Evolutionary conservation across 1,139 yeast species (phyloP).

Genomic region (Eremothecium cymbalariae): DNA sequence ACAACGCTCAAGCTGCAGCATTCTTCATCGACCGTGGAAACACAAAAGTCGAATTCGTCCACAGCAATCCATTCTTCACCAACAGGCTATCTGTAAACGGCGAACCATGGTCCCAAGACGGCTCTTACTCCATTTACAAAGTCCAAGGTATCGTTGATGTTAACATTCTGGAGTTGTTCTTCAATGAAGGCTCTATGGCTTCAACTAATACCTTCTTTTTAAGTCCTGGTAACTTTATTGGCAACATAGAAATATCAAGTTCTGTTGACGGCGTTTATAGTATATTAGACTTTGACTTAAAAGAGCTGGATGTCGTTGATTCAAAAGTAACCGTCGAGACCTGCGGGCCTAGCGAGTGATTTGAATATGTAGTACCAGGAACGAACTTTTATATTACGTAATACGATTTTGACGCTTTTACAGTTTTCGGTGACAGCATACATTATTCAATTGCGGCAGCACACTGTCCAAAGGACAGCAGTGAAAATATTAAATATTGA

Average conservation of each 20-base stretch:
- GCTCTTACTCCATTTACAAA: constrained; percentile 13
- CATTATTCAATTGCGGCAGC: too few relatives aligned
- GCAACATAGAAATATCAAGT: constrained; percentile 15
- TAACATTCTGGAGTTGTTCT: constrained; percentile 28
- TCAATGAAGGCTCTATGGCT: constrained; percentile 26
- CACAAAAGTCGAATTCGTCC: constrained; percentile 17
- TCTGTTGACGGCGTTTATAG: constrained; percentile 29
- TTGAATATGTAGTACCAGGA: too few relatives aligned
- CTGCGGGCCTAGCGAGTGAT: too few relatives aligned
- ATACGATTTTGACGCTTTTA: too few relatives aligned
- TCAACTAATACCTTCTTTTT: constrained; percentile 26
- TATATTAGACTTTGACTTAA: too few relatives aligned
- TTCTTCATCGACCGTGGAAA: constrained; percentile 23
- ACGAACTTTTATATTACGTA: too few relatives aligned
- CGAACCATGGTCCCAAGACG: constrained; percentile 2
- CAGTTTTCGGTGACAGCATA: too few relatives aligned
- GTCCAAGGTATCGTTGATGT: constrained; percentile 29
- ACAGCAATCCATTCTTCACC: constrained; percentile 18
- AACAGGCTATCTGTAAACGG: constrained; percentile 10
- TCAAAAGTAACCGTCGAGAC: too few relatives aligned
- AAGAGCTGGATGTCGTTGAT: too few relatives aligned
- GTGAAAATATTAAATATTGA: too few relatives aligned
- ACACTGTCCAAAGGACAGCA: too few relatives aligned
- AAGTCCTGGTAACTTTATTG: constrained; percentile 15
- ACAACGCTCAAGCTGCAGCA: constrained; percentile 17